A percentile compares a stretch with the other conserved stretches of the same genome.
These are phyloP conservation scores for Galium porrigens DNA, from an alignment of 305 asterid genomes.

Conservation along the genomic window DNA sequence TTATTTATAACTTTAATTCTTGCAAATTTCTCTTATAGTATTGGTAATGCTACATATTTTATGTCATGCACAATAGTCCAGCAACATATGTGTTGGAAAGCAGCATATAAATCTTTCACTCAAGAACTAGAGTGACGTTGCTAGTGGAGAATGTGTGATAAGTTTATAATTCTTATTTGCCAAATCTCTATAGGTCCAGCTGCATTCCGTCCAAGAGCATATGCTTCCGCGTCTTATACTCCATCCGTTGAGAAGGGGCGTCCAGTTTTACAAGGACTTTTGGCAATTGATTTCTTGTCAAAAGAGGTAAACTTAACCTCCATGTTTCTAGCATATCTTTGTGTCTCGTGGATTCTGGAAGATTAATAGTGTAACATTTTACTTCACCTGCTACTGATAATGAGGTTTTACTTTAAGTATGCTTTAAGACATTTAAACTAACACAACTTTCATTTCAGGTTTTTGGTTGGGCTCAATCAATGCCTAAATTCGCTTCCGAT, in stretches of 20 bases:
- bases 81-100: background rate
- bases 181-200: slow-evolving; percentile 63
- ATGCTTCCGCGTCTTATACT: slow-evolving; percentile 54
- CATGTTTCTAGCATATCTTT: background rate
- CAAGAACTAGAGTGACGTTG: background rate
- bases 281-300: slow-evolving; percentile 90
- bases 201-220: slow-evolving; percentile 96
- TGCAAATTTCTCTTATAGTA: background rate
- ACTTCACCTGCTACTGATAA: background rate
- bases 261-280: slow-evolving; percentile 87
- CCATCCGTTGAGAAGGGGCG: slow-evolving; percentile 77
- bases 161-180: background rate
- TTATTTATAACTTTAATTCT: no score
- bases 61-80: background rate
- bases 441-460: slow-evolving; percentile 39
- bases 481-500: slow-evolving; percentile 91
- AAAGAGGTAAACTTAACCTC: slow-evolving; percentile 51
- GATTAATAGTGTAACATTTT: background rate
- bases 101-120: background rate
- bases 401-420: background rate
- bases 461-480: slow-evolving; percentile 98
- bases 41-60: background rate
- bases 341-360: background rate
- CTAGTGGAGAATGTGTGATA: background rate
- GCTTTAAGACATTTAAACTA: slow-evolving; percentile 9